Percentiles rank a stretch among this genome's conserved stretches.
Evolutionary conservation across 495 filamentous ascomycete species (phyloP).

Genomic region (Symbiotaphrina buchneri): DNA sequence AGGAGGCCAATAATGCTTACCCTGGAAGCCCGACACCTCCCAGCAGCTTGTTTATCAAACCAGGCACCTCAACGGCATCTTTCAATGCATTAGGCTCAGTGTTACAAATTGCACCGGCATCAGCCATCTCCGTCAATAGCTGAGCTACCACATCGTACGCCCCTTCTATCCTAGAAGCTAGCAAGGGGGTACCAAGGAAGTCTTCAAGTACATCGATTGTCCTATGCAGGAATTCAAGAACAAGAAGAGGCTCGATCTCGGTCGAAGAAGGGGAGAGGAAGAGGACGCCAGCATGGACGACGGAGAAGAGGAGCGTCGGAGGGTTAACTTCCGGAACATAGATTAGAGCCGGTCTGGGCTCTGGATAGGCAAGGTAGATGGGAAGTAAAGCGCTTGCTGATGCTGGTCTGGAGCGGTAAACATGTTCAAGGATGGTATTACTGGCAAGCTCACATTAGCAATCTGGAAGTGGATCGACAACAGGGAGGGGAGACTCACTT

Average conservation of each 20-base stretch:
- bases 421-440: conserved; percentile 40
- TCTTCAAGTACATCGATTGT: conserved; percentile 88
- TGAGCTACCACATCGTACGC: conserved; percentile 92
- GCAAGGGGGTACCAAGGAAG: conserved; percentile 73
- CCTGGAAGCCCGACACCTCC: conserved; percentile 65
- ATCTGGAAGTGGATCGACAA: not conserved
- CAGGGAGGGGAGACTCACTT: conserved; percentile 31
- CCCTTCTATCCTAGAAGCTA: conserved; percentile 63
- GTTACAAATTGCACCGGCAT: conserved; percentile 72
- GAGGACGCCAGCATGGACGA: conserved; percentile 65
- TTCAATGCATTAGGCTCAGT: conserved; percentile 86
- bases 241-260: conserved; percentile 83
- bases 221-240: conserved; percentile 86
- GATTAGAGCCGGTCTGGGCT: conserved; percentile 66
- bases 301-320: conserved; percentile 75
- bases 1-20: conserved; percentile 18
- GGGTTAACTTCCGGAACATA: conserved; percentile 64
- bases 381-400: conserved; percentile 54
- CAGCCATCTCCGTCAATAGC: conserved; percentile 86
- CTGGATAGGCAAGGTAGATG: conserved; percentile 67
- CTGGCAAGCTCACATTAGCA: conserved; percentile 12
- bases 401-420: conserved; percentile 53
- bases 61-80: conserved; percentile 78
- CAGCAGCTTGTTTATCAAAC: conserved; percentile 76
- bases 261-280: conserved; percentile 65